Percentiles rank a stretch among this genome's conserved stretches.
Evolutionary conservation across 169 alveolate species (phyloP).

Genomic region (Pseudocohnilembus persalinus): DNA sequence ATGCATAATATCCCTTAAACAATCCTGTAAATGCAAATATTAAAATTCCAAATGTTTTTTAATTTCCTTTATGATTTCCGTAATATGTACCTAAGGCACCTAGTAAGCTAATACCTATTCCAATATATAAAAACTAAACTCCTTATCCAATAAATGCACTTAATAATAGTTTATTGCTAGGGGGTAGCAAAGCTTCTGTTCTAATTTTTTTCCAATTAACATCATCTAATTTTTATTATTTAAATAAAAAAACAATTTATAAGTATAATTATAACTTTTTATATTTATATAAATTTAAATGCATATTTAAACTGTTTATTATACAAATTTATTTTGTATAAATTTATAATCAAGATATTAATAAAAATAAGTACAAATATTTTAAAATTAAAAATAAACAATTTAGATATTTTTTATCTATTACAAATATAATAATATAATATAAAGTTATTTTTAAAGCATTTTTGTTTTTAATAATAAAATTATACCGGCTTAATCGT

Average conservation of each 20-base stretch:
- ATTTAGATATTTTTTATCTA: no score
- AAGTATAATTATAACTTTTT: no score
- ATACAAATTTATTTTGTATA: not conserved
- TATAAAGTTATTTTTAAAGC: no score
- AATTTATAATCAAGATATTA: not conserved
- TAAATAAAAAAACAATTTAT: not conserved
- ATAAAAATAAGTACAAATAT: not conserved
- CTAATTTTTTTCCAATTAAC: constrained; percentile 37
- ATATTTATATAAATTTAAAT: no score
- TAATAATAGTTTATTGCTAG: constrained; percentile 26
- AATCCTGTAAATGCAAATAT: constrained; percentile 37
- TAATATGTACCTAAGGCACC: constrained; percentile 30
- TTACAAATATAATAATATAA: no score
- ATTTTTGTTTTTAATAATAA: no score
- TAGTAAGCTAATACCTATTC: constrained; percentile 1
- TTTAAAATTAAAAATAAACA: no score
- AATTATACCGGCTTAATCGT: no score
- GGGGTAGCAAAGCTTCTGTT: constrained; percentile 43
- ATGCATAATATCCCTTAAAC: constrained; percentile 40
- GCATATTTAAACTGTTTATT: no score
- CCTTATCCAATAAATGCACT: constrained; percentile 44
- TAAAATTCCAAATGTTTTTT: constrained; percentile 35
- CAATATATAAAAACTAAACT: constrained; percentile 14
- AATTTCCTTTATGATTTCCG: constrained; percentile 30
- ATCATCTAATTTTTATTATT: not conserved